A percentile compares a stretch with the other conserved stretches of the same genome.
phyloP scores from a whole-genome alignment of 441 rosid species.

The Syzygium syzygioides region DNA sequence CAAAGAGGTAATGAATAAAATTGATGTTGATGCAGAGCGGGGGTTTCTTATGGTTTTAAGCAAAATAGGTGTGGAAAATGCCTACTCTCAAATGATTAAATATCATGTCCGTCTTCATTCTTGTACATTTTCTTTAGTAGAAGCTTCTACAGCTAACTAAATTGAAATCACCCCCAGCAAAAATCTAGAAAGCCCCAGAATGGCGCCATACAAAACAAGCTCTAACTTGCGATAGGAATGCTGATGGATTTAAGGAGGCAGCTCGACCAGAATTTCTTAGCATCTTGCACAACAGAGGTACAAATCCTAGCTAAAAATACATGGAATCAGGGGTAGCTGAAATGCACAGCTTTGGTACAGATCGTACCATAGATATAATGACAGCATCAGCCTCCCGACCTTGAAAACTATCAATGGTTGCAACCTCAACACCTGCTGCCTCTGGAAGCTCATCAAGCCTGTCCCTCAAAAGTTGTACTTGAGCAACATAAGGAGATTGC shows the following conservation, averaged over 20 bases:
- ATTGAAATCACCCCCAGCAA: neutral
- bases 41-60: neutral
- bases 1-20: neutral
- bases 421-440: conserved; percentile 84
- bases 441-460: conserved; percentile 79
- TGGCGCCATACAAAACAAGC: neutral
- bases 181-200: neutral
- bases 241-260: neutral
- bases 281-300: neutral
- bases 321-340: neutral
- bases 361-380: conserved; percentile 88
- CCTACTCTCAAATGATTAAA: neutral
- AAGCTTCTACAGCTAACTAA: neutral
- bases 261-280: neutral
- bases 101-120: neutral
- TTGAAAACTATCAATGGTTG: conserved; percentile 98
- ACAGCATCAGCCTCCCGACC: conserved; percentile 98
- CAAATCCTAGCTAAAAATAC: neutral
- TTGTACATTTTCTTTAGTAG: neutral
- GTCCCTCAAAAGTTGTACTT: conserved; percentile 89
- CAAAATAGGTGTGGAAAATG: neutral
- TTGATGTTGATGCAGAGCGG: neutral
- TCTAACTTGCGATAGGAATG: neutral
- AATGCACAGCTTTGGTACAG: neutral
- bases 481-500: conserved; percentile 98